Evolutionary conservation across 148 eudicot genomes (phyloP).

Genomic region (Silene uniflora): DNA sequence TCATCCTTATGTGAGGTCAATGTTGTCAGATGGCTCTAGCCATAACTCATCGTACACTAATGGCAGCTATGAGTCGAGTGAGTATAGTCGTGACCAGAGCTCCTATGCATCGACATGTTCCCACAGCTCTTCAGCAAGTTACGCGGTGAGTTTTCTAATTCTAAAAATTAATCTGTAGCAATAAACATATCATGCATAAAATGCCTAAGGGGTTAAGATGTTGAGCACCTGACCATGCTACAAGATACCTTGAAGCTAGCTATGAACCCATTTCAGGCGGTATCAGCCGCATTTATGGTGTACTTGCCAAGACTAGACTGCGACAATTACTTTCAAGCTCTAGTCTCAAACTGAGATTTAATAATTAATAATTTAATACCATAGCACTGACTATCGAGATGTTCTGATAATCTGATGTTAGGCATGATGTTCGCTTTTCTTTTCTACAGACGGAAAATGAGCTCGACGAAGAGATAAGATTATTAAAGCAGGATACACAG

Average conservation of each 20-base stretch:
- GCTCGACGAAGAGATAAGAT: constrained; percentile 52
- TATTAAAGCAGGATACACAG: constrained; percentile 46
- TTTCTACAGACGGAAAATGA: constrained; percentile 39
- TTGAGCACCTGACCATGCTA: not conserved
- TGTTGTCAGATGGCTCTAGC: constrained; percentile 12
- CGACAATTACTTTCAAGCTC: no score
- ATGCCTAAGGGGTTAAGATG: not conserved
- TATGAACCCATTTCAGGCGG: not conserved
- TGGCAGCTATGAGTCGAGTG: constrained; percentile 18
- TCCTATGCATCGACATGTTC: not conserved
- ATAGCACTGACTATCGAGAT: no score
- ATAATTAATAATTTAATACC: not conserved
- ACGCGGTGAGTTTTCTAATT: not conserved
- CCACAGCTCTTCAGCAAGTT: not conserved
- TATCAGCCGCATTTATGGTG: not conserved
- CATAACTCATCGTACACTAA: constrained; percentile 10
- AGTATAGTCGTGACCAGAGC: constrained; percentile 9
- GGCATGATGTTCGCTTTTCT: not conserved
- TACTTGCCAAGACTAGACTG: not conserved
- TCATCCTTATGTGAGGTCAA: constrained; percentile 7
- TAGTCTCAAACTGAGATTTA: no score
- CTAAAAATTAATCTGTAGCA: not conserved
- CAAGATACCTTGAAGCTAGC: not conserved
- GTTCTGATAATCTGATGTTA: no score
- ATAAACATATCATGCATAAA: not conserved